Base-by-base conservation (phyloP, 176 grass and related monocot species). In the barley (Hordeum vulgare) region DNA sequence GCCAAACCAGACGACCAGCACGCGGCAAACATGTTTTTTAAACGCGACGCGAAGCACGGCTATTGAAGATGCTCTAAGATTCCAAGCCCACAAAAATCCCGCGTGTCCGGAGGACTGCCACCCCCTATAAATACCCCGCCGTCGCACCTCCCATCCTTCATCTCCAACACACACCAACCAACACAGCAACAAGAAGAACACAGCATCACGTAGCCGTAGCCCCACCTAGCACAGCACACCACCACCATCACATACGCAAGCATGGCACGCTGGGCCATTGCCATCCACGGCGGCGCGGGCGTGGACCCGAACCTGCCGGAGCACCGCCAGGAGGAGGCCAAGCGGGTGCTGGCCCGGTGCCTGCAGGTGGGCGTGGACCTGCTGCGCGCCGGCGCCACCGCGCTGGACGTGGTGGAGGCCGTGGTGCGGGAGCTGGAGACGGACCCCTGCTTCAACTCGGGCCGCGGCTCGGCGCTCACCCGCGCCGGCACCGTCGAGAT, bases 391-490 rank as follows among this genome's bases (percentile, higher is more conserved):
- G 83, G 84, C 12, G 4, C 66, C 8, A 0, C 79, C 0, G 93
- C 96, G 2, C 41, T 98, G 0, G 96, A 96, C 74, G 96, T 98
- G 0, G 96, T 92, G 0, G 96, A 98, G 83, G 66, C 89, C 14
- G 96, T 96, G 42, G 96, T 98, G 33, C 79, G 96, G 0, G 93
- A 94, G 75, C 85, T 98, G n/a, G 93, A 98, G 87, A 81, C 85
- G 1, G 96, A 98, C 71, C 96, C 96, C 0, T 79, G 91, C 80
- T 98, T 98, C 85, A 98, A 98, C 84, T 98, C 96, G 0, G 96
- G 96, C 7, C 74, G 96, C 0, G 96, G 96, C 0, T 99, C 96
- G 11, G 96, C 96, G 5, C 85, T 99, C 71, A 99, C 96, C 18
- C 44, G 91, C 41, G 74, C 59, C 20, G 96, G 96, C 8, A 94